phyloP scores from a whole-genome alignment of 2,329 filamentous ascomycete genomes.

The Monilinia laxa region DNA sequence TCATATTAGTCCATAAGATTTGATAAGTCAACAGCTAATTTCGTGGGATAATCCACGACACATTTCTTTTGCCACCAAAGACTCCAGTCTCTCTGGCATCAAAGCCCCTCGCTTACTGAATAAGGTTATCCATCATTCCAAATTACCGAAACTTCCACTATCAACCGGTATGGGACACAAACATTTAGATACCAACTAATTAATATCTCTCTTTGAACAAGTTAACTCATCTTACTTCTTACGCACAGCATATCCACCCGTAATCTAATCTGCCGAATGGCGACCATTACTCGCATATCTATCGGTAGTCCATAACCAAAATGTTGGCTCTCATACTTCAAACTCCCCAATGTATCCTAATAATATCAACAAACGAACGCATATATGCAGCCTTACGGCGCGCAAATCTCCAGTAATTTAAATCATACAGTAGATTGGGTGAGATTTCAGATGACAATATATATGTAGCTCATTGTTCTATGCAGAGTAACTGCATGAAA shows the following conservation, averaged over 20 bases:
- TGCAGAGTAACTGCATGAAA: neutral
- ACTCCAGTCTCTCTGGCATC: neutral
- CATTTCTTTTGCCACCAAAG: neutral
- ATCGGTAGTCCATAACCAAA: neutral
- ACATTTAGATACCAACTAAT: neutral
- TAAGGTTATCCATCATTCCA: no score
- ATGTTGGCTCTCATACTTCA: neutral
- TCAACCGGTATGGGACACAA: neutral
- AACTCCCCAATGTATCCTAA: neutral
- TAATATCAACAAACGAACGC: neutral
- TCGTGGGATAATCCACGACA: neutral
- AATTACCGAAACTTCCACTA: neutral
- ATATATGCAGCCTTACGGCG: neutral
- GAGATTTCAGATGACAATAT: neutral
- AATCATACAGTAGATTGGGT: neutral
- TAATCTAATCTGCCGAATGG: neutral
- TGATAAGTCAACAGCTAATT: no score
- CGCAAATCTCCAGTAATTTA: neutral
- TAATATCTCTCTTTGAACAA: neutral
- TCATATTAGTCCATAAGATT: no score
- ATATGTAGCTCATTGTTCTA: neutral
- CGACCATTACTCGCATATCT: no score
- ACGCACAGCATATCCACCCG: neutral
- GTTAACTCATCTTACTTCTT: neutral
- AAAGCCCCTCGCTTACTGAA: neutral